Evolutionary conservation across 2,329 filamentous ascomycete species (phyloP), one percentile per base, ranked within the genome.

Genomic region (Lasiodiplodia citricola): DNA sequence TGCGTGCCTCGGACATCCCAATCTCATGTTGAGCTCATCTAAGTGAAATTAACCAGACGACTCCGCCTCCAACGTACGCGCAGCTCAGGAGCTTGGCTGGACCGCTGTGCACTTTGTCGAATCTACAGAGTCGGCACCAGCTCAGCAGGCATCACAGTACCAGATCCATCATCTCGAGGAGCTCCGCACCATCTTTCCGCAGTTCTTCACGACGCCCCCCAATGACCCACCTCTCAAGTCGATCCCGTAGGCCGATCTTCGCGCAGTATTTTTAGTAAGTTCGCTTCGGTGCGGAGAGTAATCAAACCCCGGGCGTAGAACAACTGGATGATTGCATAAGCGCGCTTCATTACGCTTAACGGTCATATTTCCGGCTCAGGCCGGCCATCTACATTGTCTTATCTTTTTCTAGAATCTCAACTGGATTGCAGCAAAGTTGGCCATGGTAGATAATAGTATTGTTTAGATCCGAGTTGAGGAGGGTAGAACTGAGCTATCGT

Each of bases 81-180:
- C 90, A 70, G 93, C 94, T 0, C 86, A 91, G 72, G 87, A 88
- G 41, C 86, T 94, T 71, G 96, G 96, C 23, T 99, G 96, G 96
- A 92, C 88, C 14, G 89, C 91, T 0, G 92, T 88, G 6, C 96
- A 98, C 80, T 86, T 97, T 25, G 89, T 98, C 6, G 96, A 98
- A 77, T 89, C 92, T 44, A 87, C 87, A 7, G 84, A 93, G 41
- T 82, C 87, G 18, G 78, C 86, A 11, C 94, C 94, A 2, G 79
- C 81, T 25, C 85, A 83, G 5, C 88, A 87, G 70, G 91, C 91
- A 4, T 91, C 90, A 47, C 87, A 92, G 74, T 88, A 92, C 78
- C 90, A 94, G 76, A 92, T 99, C 72, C 85, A 87, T 55, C 87
- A 89, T 75, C 81, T 99, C 35, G 85, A 92, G 71, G 92, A 98